Evolutionary conservation across 345 rosid species (phyloP), one percentile per base, ranked within the genome.

Genomic region (Populus euphratica): DNA sequence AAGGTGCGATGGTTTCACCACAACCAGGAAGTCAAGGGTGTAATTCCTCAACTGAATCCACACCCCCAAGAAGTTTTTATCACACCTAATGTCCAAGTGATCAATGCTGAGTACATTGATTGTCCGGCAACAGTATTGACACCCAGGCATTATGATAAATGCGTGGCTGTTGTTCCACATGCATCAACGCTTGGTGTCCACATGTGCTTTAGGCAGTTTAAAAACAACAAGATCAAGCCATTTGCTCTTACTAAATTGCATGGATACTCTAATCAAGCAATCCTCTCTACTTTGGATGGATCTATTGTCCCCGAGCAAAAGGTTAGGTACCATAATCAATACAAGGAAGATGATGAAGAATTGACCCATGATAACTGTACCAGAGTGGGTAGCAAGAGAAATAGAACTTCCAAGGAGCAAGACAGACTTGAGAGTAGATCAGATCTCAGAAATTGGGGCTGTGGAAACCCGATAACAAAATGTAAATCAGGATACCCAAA

Each of bases 1-100:
- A 95, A 88, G 88, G 97, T 93, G 71, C 90, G 98, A 86, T 95
- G 99, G 99, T 92, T 95, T 88, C 98, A 95, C 88, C 89, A 86
- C 81, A 87, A 88, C 70, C 91, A 88, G 77, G 99, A 93, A 89
- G 96, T 96, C 59, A 95, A 90, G 86, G 93, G 98, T 66, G 85
- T 85, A 29, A 79, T 86, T 80, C 88, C 92, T 82, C 78, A 93
- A 49, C 87, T 89, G 82, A 91, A 90, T 79, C 86, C 92, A 67
- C 92, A 95, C 73, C 94, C 96, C 12, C 93, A 92, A 85, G 99
- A 95, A 86, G 93, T 95, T 84, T 95, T 92, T 86, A 91, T 95
- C 81, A 95, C 99, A 18, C 90, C 91, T 73, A 89, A 91, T 80
- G 89, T 94, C 29, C 99, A 95, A 84, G 99, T 95, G 79, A 93